phyloP scores from a whole-genome alignment of 2,329 filamentous ascomycete species.

The Ophiostoma sp. region DNA sequence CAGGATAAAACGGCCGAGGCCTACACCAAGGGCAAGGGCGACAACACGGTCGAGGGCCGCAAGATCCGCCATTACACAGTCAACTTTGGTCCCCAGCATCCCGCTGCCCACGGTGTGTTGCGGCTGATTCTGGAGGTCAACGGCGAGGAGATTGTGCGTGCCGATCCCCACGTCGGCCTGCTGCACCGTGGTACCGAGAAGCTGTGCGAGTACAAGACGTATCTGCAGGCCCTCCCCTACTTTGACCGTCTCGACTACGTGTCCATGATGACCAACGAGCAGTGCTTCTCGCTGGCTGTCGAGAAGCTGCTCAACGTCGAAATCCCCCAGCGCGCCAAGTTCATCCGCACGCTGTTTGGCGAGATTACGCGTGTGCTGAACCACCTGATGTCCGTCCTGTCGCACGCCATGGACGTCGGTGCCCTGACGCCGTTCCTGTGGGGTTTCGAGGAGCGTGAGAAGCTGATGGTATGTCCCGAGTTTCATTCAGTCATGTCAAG shows the following conservation, averaged over 20 bases:
- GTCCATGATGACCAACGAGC: conserved; percentile 99
- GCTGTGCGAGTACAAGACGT: conserved; percentile 99
- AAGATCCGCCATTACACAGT: conserved; percentile 99
- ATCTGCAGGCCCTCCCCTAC: conserved; percentile 95
- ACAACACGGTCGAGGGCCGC: conserved; percentile 53
- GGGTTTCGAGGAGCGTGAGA: conserved; percentile 99
- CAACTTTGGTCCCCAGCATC: conserved; percentile 98
- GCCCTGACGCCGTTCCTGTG: conserved; percentile 96
- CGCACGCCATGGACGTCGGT: conserved; percentile 98
- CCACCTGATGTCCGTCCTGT: conserved; percentile 95
- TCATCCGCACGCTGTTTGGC: conserved; percentile 90
- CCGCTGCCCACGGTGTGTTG: conserved; percentile 95
- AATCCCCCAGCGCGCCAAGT: conserved; percentile 92
- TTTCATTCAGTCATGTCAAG: no score
- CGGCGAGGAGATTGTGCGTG: conserved; percentile 94
- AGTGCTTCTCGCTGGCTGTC: conserved; percentile 90
- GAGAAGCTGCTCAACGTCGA: conserved; percentile 98
- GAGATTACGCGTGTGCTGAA: conserved; percentile 93
- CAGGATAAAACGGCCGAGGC: conserved; percentile 28
- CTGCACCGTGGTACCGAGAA: conserved; percentile 98
- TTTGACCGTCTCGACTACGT: conserved; percentile 99
- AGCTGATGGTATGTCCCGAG: conserved; percentile 75
- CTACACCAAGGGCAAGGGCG: conserved; percentile 39
- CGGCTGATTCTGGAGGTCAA: conserved; percentile 95
- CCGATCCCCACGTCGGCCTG: conserved; percentile 93